A percentile compares a stretch with the other conserved stretches of the same genome.
These are phyloP conservation scores for Beauveria sp. DNA, from an alignment of 2,329 filamentous ascomycete species.

Conservation along the genomic window DNA sequence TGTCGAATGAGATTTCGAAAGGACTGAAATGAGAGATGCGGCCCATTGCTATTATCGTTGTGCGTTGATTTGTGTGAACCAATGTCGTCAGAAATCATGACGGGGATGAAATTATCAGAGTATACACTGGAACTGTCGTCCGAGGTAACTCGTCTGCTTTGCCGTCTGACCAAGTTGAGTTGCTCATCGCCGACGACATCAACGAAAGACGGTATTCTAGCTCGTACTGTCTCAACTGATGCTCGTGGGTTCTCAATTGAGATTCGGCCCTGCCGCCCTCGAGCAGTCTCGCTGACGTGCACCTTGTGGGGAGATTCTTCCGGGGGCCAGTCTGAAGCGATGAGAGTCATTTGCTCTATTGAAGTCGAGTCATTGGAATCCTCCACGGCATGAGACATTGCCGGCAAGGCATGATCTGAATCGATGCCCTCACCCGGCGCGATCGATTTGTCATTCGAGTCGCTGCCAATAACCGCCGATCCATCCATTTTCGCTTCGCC, in stretches of 20 bases:
- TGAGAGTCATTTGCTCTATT: neutral
- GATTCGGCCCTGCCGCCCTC: neutral
- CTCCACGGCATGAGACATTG: neutral
- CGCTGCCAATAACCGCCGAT: neutral
- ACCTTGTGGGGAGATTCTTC: neutral
- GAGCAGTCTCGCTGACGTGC: neutral
- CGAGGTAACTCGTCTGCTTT: conserved; percentile 14
- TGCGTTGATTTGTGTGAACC: conserved; percentile 10
- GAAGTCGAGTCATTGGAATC: neutral
- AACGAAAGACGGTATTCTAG: neutral
- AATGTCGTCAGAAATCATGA: conserved; percentile 25
- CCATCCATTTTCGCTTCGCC: conserved; percentile 14
- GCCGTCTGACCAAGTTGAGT: neutral
- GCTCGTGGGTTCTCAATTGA: neutral
- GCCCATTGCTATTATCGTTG: conserved; percentile 7
- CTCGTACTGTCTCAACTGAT: neutral
- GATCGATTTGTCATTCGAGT: neutral
- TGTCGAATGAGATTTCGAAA: conserved; percentile 13
- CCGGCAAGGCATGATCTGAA: conserved; percentile 11
- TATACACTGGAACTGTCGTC: conserved; percentile 21
- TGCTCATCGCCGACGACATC: conserved; percentile 5
- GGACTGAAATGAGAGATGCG: conserved; percentile 2
- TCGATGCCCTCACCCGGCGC: neutral
- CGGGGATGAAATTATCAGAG: conserved; percentile 33
- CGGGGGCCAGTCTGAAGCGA: conserved; percentile 13